Percentiles rank a stretch among this genome's conserved stretches.
Evolutionary conservation across 208 protist genomes (phyloP).

Genomic region (Endotrypanum monterogeii): DNA sequence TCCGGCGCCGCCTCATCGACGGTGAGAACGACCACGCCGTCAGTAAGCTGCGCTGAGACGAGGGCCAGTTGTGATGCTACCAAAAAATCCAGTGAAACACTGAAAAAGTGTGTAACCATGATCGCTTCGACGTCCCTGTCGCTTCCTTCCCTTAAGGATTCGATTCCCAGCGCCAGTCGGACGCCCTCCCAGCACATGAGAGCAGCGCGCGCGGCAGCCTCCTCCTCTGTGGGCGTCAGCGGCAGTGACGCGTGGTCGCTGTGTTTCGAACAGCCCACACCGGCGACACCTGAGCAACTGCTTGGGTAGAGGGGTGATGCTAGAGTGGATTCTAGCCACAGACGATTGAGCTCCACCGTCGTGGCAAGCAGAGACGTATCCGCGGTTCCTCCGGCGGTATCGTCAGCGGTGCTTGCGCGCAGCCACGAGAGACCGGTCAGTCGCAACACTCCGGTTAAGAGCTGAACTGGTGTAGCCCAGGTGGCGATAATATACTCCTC

Average conservation of each 20-base stretch:
- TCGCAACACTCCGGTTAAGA: neutral
- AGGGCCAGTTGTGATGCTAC: slow-evolving; percentile 39
- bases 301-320: neutral
- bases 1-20: slow-evolving; percentile 33
- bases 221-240: slow-evolving; percentile 26
- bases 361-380: neutral
- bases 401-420: neutral
- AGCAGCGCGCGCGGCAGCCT: slow-evolving; percentile 21
- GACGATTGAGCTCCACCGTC: neutral
- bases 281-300: neutral
- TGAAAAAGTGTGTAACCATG: slow-evolving; percentile 18
- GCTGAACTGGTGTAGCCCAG: slow-evolving; percentile 13
- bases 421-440: neutral
- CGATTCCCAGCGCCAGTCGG: slow-evolving; percentile 28
- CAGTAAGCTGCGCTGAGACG: slow-evolving; percentile 37
- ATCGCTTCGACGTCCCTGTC: neutral
- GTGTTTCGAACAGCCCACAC: neutral
- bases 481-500: slow-evolving; percentile 33
- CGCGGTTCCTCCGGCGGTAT: neutral
- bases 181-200: slow-evolving; percentile 40
- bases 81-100: slow-evolving; percentile 44
- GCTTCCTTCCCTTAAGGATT: neutral
- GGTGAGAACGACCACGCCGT: slow-evolving; percentile 34
- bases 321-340: neutral
- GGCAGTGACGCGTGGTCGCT: neutral